Evolutionary conservation across 257 asterid genomes (phyloP).

Genomic region (Parsonsia alboflavescens): DNA sequence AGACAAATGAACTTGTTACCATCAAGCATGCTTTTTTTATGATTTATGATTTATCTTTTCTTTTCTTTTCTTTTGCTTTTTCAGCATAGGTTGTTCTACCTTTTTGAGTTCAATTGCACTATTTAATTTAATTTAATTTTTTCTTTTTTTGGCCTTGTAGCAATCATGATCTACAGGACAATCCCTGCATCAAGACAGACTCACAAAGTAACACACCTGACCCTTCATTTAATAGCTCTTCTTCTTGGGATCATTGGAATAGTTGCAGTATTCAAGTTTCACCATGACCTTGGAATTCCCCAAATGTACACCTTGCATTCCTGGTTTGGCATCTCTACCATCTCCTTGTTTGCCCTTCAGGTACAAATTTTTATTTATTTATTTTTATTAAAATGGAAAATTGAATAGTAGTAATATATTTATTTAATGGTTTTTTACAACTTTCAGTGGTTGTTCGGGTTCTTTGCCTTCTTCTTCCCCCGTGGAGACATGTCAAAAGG

Average conservation of each 20-base stretch:
- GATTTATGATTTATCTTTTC: too few species aligned
- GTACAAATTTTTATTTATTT: too few species aligned
- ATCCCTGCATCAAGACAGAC: conserved; percentile 18
- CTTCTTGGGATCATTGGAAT: conserved; percentile 41
- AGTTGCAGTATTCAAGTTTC: conserved; percentile 55
- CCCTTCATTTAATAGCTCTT: conserved; percentile 44
- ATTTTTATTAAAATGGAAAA: too few species aligned
- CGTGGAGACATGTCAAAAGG: conserved; percentile 16
- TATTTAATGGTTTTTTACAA: too few species aligned
- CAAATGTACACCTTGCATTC: conserved; percentile 58
- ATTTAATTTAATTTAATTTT: too few species aligned
- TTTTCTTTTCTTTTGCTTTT: too few species aligned
- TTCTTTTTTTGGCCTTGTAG: conserved; percentile 21
- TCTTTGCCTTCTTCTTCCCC: conserved; percentile 34
- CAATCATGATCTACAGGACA: conserved; percentile 43
- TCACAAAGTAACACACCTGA: conserved; percentile 38
- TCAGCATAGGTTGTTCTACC: too few species aligned
- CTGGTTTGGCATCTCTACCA: conserved; percentile 63
- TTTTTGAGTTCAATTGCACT: too few species aligned
- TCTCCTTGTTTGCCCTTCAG: conserved; percentile 48
- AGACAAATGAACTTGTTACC: too few species aligned
- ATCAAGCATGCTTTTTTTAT: too few species aligned
- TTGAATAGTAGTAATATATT: too few species aligned
- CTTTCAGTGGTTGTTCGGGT: conserved; percentile 46
- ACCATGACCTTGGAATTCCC: conserved; percentile 26